Base-by-base conservation (phyloP, 345 rosid species). In the Toxicodendron radicans region DNA sequence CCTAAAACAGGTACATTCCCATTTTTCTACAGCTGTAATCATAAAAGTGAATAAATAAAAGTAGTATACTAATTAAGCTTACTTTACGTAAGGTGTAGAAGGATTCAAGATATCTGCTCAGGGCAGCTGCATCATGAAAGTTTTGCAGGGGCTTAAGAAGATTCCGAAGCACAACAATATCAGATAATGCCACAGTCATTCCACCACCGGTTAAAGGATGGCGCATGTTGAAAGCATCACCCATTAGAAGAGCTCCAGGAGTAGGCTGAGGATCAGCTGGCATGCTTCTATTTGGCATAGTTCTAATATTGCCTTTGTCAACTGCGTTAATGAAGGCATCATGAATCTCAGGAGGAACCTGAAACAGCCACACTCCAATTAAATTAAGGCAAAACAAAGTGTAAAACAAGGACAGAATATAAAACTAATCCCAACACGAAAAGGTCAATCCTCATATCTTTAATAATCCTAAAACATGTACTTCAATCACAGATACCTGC, bases 11-110 rank as follows among this genome's bases (percentile, higher is more conserved):
- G 23, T 7, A 58, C 24, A 43, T 30, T 52, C 11, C 54, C 54
- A 51, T 12, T 38, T 38, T 7, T 38, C 43, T 38, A 7, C 43
- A 38, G 43, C 43, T 7, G 43, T 38, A 38, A 38, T 38, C 9
- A 38, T 38, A 38, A 38, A 38, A 38, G 0, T 38, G 48, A 65
- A 48, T 48, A 7, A 62, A 1, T 11, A n/a, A 51, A 51, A 51
- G 17, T 52, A 54, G 49, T 45, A 54, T 54, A 38, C 51, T 24
- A 21, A 71, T 30, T 24, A 12, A 32, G 63, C 79, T 77, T 21
- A 85, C 90, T 83, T 87, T 87, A n/a, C 90, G 79, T 71, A 87
- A 78, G 1, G 88, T 87, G 80, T 87, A 87, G 61, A 87, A 87
- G 18, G 90, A 87, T 74, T 87, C 88, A 0, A 87, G 80, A 73